Conservation (phyloP, 805 yeast species). For the Kregervanrija pseudodelftensis region DNA sequence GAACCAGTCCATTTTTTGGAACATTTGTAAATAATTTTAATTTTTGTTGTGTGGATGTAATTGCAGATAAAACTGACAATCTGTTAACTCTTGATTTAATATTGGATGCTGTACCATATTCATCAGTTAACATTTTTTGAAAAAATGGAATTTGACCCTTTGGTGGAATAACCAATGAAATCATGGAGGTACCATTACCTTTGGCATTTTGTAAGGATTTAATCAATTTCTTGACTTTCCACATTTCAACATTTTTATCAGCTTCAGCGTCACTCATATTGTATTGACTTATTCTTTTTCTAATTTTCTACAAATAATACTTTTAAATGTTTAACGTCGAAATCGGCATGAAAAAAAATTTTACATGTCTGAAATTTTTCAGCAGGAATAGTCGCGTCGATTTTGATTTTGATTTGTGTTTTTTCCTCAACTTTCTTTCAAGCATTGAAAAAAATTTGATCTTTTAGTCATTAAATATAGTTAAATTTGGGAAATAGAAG, state of each 20-base stretch:
- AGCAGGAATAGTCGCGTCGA: no score
- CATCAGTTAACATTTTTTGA: constrained; percentile 92
- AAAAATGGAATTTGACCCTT: constrained; percentile 84
- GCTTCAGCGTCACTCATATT: constrained; percentile 67
- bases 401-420: no score
- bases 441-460: no score
- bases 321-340: no score
- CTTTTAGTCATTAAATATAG: no score
- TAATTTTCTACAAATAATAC: background rate
- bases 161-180: constrained; percentile 93
- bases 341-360: no score
- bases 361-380: no score
- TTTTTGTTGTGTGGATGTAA: constrained; percentile 96
- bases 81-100: constrained; percentile 97
- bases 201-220: constrained; percentile 83
- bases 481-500: no score
- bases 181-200: constrained; percentile 99
- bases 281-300: background rate
- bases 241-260: constrained; percentile 95
- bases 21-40: constrained; percentile 82
- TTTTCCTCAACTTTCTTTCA: no score
- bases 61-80: constrained; percentile 90
- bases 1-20: constrained; percentile 91
- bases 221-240: constrained; percentile 96
- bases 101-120: constrained; percentile 97